Base-by-base conservation (phyloP, 352 stramenopile genomes). In the Nothophytophthora sp. region DNA sequence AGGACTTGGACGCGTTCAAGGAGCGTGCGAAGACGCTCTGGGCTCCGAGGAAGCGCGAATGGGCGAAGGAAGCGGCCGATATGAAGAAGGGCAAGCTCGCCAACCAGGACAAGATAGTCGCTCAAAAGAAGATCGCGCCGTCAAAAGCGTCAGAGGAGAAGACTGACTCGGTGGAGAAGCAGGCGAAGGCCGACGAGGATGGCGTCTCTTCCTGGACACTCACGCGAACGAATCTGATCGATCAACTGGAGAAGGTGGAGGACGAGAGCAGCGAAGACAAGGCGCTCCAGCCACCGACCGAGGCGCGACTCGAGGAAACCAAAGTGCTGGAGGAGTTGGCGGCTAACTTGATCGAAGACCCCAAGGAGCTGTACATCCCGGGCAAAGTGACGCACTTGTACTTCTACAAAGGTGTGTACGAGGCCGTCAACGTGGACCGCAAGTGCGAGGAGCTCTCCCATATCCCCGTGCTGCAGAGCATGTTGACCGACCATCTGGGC, bases 381-480 rank as follows among this genome's bases (percentile, higher is more conserved):
- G 82, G 82, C 18, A 60, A 70, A 16, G 76, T 93, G 46, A 91
- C 80, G 4, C 82, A 92, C 41, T 57, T 95, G 22, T 95, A 85
- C 51, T 92, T 85, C 44, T 70, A 81, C 55, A 86, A 86, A 36
- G 85, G 85, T 7, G 69, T 88, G 15, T 95, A 90, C 36, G 82
- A 95, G 62, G 85, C 85, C 4, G 85, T 91, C 7, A 63, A 89
- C 38, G 85, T 95, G 1, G 72, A 90, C 43, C 82, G 83, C 38
- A 80, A 76, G 45, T 95, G 83, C 49, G 65, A 76, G 12, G 67
- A 84, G 18, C 68, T 95, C 2, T 72, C 74, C 1, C 79, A 87
- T 13, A 92, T 95, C 30, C 82, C 84, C 1, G 76, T 95, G 8
- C 84, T 84, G 30, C 81, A 90, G 55, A 95, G 92, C 58, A 95